Evolutionary conservation across 2,329 filamentous ascomycete species (phyloP).

Genomic region (Claviceps humidiphila): DNA sequence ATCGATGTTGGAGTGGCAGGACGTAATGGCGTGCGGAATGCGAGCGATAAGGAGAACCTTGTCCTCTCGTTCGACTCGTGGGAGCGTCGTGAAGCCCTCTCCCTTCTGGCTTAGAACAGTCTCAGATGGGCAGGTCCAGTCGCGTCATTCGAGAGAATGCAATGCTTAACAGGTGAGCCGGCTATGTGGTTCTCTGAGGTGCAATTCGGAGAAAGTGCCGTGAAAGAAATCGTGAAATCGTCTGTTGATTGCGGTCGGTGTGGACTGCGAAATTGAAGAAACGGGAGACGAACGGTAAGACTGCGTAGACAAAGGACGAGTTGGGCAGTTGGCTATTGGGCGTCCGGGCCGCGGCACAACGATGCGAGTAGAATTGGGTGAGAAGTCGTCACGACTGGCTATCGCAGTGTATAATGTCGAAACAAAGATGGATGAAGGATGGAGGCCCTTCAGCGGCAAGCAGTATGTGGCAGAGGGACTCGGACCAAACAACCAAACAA

Average conservation of each 20-base stretch:
- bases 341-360: background rate
- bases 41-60: background rate
- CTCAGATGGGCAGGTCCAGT: constrained; percentile 5
- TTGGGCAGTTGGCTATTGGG: background rate
- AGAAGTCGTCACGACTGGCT: background rate
- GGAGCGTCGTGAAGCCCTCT: constrained; percentile 3
- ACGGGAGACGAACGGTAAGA: too few relatives aligned
- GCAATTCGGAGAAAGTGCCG: background rate
- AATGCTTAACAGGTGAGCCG: constrained; percentile 1
- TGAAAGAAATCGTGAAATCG: background rate
- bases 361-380: background rate
- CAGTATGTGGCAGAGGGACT: constrained; percentile 1
- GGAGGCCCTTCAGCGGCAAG: background rate
- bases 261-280: background rate
- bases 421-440: background rate
- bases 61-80: constrained; percentile 3
- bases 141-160: constrained; percentile 7
- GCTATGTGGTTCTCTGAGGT: background rate
- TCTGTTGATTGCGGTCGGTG: background rate
- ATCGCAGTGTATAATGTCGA: background rate
- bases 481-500: background rate
- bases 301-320: background rate
- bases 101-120: constrained; percentile 6
- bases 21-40: constrained; percentile 1
- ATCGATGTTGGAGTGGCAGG: background rate